These are phyloP conservation scores for Eimeria praecox DNA, from an alignment of 169 alveolate species.

Conservation along the genomic window DNA sequence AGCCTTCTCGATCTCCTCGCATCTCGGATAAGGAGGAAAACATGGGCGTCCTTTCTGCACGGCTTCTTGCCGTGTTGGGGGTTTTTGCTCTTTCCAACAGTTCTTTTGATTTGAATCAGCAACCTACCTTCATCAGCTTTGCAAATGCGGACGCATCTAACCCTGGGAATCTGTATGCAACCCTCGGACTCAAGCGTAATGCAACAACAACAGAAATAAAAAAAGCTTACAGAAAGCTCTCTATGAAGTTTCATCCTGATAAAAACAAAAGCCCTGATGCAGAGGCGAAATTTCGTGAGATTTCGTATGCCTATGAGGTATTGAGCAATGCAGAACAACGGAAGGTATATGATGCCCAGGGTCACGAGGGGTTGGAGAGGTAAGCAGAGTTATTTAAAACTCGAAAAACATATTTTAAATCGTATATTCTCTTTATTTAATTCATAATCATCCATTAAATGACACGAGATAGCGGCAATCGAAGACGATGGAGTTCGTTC, in stretches of 20 bases:
- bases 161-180: slow-evolving; percentile 82
- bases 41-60: slow-evolving; percentile 7
- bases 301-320: slow-evolving; percentile 95
- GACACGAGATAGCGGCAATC: too few species aligned
- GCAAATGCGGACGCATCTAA: slow-evolving; percentile 19
- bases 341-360: slow-evolving; percentile 80
- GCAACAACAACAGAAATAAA: slow-evolving; percentile 89
- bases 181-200: slow-evolving; percentile 84
- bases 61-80: slow-evolving; percentile 24
- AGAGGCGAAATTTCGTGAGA: slow-evolving; percentile 90
- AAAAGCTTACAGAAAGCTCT: slow-evolving; percentile 92
- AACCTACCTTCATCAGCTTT: not conserved
- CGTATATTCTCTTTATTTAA: too few species aligned
- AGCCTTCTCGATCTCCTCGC: not conserved
- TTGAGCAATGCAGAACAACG: slow-evolving; percentile 93
- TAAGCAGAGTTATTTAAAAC: not conserved
- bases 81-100: not conserved
- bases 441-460: too few species aligned
- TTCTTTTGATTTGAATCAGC: not conserved
- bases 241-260: slow-evolving; percentile 94
- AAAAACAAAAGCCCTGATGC: slow-evolving; percentile 89
- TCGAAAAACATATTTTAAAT: too few species aligned
- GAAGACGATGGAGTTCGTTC: too few species aligned
- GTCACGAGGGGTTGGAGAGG: slow-evolving; percentile 81
- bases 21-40: not conserved